Evolutionary conservation across 306 rosid species (phyloP), one percentile per base, ranked within the genome.

Genomic region (Rosa chinensis): DNA sequence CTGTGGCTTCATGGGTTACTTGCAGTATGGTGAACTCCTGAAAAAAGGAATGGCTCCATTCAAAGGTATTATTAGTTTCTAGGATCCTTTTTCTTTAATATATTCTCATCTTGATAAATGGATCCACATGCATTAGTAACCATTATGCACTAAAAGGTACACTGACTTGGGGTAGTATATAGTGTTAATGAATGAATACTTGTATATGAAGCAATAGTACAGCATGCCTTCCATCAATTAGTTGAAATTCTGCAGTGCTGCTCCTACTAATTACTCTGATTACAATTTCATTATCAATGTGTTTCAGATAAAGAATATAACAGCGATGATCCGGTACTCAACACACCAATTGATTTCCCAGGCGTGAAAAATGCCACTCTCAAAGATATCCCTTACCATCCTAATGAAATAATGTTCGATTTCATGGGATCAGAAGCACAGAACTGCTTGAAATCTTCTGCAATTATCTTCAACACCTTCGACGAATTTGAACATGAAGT

Each of bases 391-490:
- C 88, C 88, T 8, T 86, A 79, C 79, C 73, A 74, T 87, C 8
- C 56, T 2, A 48, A 82, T 0, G 85, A 84, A 25, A 75, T 70
- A 59, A 70, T 84, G 89, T 88, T 86, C 35, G 80, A 88, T 68
- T 88, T 79, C 48, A 1, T 72, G 70, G 79, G 85, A 53, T 77
- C 86, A 0, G 77, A 84, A 78, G 42, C 81, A 55, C 70, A n/a
- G 14, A 86, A 79, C 5, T 88, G 88, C 78, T 44, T 84, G 68
- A 77, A 53, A 32, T 81, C 89, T 16, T 37, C 85, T 2, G 62
- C 88, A 7, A 84, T 88, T 48, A 79, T 88, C 40, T 75, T 88
- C 78, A 81, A 81, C 84, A 85, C 84, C 9, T 88, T 84, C 25
- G 73, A 77, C 0, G 80, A 83, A 83, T 72, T 86, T 0, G 91